Conservation (phyloP, 805 yeast genomes). For the Yarrowia deformans region DNA sequence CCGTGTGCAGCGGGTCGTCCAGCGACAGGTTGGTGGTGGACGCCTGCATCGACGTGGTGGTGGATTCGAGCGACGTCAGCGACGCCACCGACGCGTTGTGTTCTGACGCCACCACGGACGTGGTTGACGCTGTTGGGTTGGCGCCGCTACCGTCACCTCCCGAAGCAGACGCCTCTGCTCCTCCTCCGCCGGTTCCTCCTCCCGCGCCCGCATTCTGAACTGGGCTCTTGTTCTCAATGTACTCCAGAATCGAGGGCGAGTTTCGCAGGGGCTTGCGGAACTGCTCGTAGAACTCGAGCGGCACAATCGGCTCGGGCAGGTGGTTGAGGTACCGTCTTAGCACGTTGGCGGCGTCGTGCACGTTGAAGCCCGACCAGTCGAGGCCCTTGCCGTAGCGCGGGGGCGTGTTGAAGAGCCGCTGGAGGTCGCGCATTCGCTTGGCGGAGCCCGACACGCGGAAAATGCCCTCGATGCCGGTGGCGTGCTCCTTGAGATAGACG, state of each 20-base stretch:
- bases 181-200: constrained; percentile 11
- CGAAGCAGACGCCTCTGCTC: not conserved
- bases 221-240: constrained; percentile 66
- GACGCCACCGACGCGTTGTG: constrained; percentile 29
- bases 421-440: constrained; percentile 85
- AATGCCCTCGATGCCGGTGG: constrained; percentile 81
- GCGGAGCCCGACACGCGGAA: constrained; percentile 93
- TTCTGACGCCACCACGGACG: constrained; percentile 9
- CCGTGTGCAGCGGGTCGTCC: constrained; percentile 41
- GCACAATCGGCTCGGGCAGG: constrained; percentile 91
- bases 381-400: constrained; percentile 89
- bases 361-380: constrained; percentile 91
- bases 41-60: constrained; percentile 29
- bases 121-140: constrained; percentile 26
- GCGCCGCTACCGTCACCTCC: constrained; percentile 5
- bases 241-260: constrained; percentile 67
- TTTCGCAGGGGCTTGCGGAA: constrained; percentile 79
- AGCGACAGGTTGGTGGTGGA: constrained; percentile 36
- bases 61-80: constrained; percentile 30
- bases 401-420: constrained; percentile 80
- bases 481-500: constrained; percentile 74
- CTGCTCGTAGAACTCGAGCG: constrained; percentile 73
- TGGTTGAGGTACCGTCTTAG: constrained; percentile 85
- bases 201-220: constrained; percentile 40
- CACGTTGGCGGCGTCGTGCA: constrained; percentile 95